Evolutionary conservation across 1,284 basidiomycete genomes (phyloP), one percentile per base, ranked within the genome.

Genomic region (Hemileia vastatrix): DNA sequence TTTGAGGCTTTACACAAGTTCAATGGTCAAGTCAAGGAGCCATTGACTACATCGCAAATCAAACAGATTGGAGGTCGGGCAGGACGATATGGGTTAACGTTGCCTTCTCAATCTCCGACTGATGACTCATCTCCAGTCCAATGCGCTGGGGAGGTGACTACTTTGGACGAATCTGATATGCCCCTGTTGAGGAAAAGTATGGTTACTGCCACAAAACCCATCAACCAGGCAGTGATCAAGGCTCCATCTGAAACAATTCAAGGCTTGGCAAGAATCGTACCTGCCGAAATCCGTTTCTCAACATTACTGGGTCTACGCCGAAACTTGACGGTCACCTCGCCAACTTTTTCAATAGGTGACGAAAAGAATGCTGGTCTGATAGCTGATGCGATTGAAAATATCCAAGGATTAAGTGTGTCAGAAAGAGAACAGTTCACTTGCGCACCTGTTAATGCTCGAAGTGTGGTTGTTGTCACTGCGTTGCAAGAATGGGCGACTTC

Each of bases 41-140:
- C 79, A 0, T 80, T 98, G 1, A 83, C 86, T 0, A 77, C 83
- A 1, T 89, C 90, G 0, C 87, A 90, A 72, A 84, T 90, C 76
- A 98, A 97, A 76, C 94, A 98, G 76, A 97, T 98, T 55, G 93
- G 89, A 0, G 94, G 94, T 3, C 84, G 95, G 50, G 95, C 95
- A 0, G 94, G 94, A 2, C 86, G 95, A 1, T 99, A 84, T 76
- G 91, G 91, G 1, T 77, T 88, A 60, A 83, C 86, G 63, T 79
- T 67, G 11, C 65, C 68, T 21, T 19, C 27, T 40, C 57, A 65
- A 54, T 78, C 79, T 32, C 71, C 79, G 23, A 76, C 80, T 0
- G 84, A 82, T 2, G 86, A 87, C 6, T 79, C 81, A 21, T 84
- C 83, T n/a, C n/a, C 40, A 3, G 15, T 32, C 13, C 27, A 52